Conservation (phyloP, 148 eudicot species). For the Rhododendron mucronatum region DNA sequence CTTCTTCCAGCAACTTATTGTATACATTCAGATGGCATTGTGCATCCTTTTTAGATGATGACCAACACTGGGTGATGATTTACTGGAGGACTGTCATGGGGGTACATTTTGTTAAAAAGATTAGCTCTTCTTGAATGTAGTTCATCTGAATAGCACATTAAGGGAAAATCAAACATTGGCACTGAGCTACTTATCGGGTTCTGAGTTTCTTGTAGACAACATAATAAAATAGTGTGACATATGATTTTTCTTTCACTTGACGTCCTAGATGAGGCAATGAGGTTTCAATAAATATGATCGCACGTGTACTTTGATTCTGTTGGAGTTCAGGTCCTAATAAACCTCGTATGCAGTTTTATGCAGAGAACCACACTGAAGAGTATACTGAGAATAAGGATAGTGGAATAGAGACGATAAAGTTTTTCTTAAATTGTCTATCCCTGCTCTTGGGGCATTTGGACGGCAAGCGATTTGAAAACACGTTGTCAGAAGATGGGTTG, state of each 20-base stretch:
- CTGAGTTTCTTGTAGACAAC: background rate
- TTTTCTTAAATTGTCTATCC: constrained; percentile 67
- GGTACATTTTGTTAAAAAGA: background rate
- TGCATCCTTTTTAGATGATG: background rate
- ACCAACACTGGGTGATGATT: background rate
- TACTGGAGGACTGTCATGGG: background rate
- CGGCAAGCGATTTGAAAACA: constrained; percentile 44
- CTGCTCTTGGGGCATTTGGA: constrained; percentile 65
- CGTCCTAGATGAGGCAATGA: background rate
- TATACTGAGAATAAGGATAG: constrained; percentile 37
- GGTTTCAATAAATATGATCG: background rate
- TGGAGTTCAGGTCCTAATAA: constrained; percentile 6
- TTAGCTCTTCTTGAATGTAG: background rate
- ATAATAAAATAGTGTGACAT: too few relatives aligned
- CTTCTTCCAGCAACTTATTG: background rate
- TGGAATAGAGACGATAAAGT: constrained; percentile 52
- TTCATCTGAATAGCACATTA: background rate
- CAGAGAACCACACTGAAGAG: constrained; percentile 45
- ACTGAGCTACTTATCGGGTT: background rate
- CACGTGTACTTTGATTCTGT: background rate
- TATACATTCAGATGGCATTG: background rate
- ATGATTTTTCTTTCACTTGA: background rate
- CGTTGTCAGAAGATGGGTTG: constrained; percentile 41
- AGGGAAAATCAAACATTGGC: background rate
- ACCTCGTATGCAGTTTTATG: constrained; percentile 49